These are phyloP conservation scores for Pulveroboletus frians DNA, from an alignment of 768 basidiomycete genomes.

Conservation along the genomic window DNA sequence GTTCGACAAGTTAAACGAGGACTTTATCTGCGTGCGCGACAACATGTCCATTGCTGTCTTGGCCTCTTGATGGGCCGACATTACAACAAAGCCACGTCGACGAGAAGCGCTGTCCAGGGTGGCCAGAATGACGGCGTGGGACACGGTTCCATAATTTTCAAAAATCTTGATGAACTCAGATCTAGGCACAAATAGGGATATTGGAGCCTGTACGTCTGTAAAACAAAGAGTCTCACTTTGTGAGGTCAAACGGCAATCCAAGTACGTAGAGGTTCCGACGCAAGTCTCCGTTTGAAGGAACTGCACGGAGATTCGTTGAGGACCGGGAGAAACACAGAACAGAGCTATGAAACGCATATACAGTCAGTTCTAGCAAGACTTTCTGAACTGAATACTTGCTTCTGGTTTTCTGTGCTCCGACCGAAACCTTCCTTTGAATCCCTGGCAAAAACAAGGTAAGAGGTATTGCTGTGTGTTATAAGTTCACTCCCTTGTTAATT, in stretches of 20 bases:
- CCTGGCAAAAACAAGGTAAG: conserved; percentile 14
- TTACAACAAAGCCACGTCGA: conserved; percentile 78
- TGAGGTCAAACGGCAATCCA: conserved; percentile 75
- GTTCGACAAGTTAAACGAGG: conserved; percentile 12
- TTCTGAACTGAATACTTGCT: conserved; percentile 39
- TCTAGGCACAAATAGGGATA: conserved; percentile 15
- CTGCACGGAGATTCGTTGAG: conserved; percentile 4
- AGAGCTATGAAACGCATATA: conserved; percentile 32
- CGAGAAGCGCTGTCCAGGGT: conserved; percentile 82
- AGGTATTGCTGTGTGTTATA: neutral
- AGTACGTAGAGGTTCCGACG: conserved; percentile 83
- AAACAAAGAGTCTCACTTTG: conserved; percentile 47
- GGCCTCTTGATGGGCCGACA: conserved; percentile 70
- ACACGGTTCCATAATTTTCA: conserved; percentile 59
- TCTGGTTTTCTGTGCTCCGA: conserved; percentile 47
- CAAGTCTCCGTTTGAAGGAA: conserved; percentile 31
- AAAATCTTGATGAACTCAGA: conserved; percentile 61
- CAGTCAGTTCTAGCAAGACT: neutral
- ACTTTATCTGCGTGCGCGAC: conserved; percentile 70
- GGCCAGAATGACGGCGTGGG: conserved; percentile 76
- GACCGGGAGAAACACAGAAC: conserved; percentile 27
- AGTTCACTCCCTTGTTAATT: conserved; percentile 9
- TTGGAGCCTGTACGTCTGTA: neutral
- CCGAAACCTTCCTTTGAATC: conserved; percentile 30
- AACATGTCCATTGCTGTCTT: conserved; percentile 59